Base-by-base conservation (phyloP, 2,329 filamentous ascomycete species). In the Ophiostoma ips region DNA sequence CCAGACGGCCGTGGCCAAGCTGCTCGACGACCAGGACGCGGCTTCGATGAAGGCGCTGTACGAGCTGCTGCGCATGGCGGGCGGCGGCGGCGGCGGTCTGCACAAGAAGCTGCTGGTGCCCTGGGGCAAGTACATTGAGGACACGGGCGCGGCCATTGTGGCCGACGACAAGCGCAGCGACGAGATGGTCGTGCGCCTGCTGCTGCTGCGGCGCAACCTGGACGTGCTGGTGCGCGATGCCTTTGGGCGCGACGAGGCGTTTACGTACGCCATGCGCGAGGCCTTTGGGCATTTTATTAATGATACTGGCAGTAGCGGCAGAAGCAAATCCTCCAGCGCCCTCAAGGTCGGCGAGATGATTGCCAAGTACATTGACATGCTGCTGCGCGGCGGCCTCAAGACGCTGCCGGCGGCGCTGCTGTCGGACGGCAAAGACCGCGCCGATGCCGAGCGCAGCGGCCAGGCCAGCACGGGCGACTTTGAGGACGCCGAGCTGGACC, bases 261-360 rank as follows among this genome's bases (percentile, higher is more conserved):
- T 96, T 46, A 76, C 81, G 0, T 84, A 89, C 63, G 79, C 76
- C 11, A 72, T 98, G 57, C 78, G 92, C 50, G 87, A 95, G 59
- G 77, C 87, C 0, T 96, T 98, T 61, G 82, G 85, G 49, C 75
- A 72, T 1, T 95, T 96, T 59, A 95, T 98, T 73, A 98, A 98
- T 64, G 86, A 92, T 63, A 44, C 4, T 28, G 24, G 24, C 24
- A 4, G 24, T 8, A 4, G 24, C 24, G 24, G 46, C 61, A 84
- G 82, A 60, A 80, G 77, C 1, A 74, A 84, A 77, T 79, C 80
- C 48, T 87, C 85, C 0, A 83, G 88, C 50, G 94, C 89, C 50
- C 87, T 88, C 16, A 96, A 94, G 71, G 87, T 94, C 13, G 92
- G 90, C 46, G 92, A 98, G 69, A 95, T 96, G 89, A 94, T 95